Base-by-base conservation (phyloP, 768 basidiomycete species). In the Panaeolus cyanescens region DNA sequence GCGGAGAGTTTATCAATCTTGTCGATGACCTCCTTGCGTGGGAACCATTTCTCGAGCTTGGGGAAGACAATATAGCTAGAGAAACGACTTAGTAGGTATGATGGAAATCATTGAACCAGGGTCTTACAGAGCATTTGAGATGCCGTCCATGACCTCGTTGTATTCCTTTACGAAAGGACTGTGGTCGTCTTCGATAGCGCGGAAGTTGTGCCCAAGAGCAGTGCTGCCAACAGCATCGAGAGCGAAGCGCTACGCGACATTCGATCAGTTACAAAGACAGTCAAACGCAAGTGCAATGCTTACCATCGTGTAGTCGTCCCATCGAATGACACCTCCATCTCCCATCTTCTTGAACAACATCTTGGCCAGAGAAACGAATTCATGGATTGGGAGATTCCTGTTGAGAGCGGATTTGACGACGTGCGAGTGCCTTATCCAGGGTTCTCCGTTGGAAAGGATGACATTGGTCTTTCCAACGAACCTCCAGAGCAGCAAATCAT, bases 171-270 rank as follows among this genome's bases (percentile, higher is more conserved):
- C n/a, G n/a, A n/a, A n/a, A n/a, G n/a, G n/a, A n/a, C n/a, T n/a
- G n/a, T n/a, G n/a, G n/a, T n/a, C n/a, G n/a, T n/a, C n/a, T n/a
- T n/a, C n/a, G n/a, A n/a, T n/a, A n/a, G n/a, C n/a, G n/a, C n/a
- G n/a, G n/a, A n/a, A n/a, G n/a, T n/a, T n/a, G n/a, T n/a, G n/a
- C n/a, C n/a, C n/a, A n/a, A n/a, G n/a, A n/a, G n/a, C n/a, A 17
- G 77, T 69, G 1, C 73, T 73, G 10, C 77, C 77, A 25, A 78
- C 71, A 10, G 72, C 77, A 59, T 78, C 77, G 15, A 78, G 71
- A 4, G 77, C 72, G 56, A 73, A 75, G 19, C 73, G 71, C 67
- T 72, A 54, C 10, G 55, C 58, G 37, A 20, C n/a, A n/a, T 33
- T 25, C 12, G 25, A 25, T 56, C 17, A 36, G 30, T 56, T 19